Evolutionary conservation across 176 grass and related monocot species (phyloP).

Genomic region (Ananas comosus): DNA sequence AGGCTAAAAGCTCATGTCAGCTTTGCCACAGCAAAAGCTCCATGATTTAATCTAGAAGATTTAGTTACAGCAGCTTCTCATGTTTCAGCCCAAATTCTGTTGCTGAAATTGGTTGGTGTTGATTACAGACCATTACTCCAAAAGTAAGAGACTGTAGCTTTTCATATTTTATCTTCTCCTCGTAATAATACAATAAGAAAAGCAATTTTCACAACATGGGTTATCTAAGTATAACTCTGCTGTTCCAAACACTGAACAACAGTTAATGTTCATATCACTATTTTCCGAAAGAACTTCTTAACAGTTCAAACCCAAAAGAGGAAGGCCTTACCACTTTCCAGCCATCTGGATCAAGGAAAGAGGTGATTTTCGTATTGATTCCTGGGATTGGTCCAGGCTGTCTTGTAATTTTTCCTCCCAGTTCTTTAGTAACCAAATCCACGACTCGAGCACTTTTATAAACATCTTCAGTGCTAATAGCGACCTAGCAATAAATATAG

Average conservation of each 20-base stretch:
- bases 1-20: no score
- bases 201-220: not conserved
- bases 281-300: no score
- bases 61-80: not conserved
- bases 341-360: slow-evolving; percentile 97
- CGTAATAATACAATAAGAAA: not conserved
- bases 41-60: not conserved
- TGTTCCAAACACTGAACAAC: not conserved
- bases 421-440: slow-evolving; percentile 58
- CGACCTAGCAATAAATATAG: slow-evolving; percentile 38
- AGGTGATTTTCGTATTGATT: slow-evolving; percentile 79
- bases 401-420: slow-evolving; percentile 83
- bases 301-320: slow-evolving; percentile 10
- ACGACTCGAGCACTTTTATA: slow-evolving; percentile 79
- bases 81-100: not conserved
- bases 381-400: slow-evolving; percentile 78
- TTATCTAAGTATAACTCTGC: not conserved
- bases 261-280: no score
- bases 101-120: not conserved
- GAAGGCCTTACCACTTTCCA: slow-evolving; percentile 83
- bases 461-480: slow-evolving; percentile 91
- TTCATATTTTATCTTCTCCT: no score
- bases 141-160: no score
- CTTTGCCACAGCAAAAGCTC: no score
- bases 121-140: no score